Evolutionary conservation across 2,329 filamentous ascomycete genomes (phyloP), one percentile per base, ranked within the genome.

Genomic region (Rosellinia necatrix): DNA sequence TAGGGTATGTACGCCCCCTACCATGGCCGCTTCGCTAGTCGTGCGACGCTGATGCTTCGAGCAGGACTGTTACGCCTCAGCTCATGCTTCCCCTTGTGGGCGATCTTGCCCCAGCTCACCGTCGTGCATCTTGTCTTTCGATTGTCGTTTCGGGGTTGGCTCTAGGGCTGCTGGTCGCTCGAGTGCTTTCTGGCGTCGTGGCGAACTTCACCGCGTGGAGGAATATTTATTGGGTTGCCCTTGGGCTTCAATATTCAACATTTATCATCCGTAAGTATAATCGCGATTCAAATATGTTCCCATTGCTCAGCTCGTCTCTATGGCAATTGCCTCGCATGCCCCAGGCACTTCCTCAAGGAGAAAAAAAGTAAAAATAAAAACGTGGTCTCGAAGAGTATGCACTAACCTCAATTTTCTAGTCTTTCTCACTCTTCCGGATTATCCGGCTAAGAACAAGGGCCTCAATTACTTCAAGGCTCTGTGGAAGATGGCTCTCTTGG

Each of bases 51-150:
- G 13, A 56, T 38, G 25, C 29, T 6, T 43, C 6, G 6, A 15
- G 2, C 35, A 72, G 70, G 22, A 72, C 70, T 4, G 69, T 72
- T 6, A 72, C 69, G 7, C 70, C 70, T 38, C 80, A 82, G 70
- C 71, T 82, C 27, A 89, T 90, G 86, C 80, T 89, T n/a, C 87
- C 87, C 0, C 75, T 90, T 0, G 87, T 89, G 1, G 86, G 85
- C 3, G 86, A 89, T 61, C 78, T 90, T 3, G 86, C 85, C 0
- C 86, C 86, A 0, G 78, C 83, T 0, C 72, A 83, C 42, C 78
- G 81, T 12, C 81, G 86, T 8, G 86, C 86, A 2, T 78, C 83
- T 13, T 82, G 85, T 1, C 75, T 89, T 25, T 84, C 83, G 9
- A 83, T 89, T 54, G 85, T 89, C 1, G 83, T 85, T 1, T 86